Conservation (phyloP, 2,329 filamentous ascomycete genomes). For the Alternaria alternata region DNA sequence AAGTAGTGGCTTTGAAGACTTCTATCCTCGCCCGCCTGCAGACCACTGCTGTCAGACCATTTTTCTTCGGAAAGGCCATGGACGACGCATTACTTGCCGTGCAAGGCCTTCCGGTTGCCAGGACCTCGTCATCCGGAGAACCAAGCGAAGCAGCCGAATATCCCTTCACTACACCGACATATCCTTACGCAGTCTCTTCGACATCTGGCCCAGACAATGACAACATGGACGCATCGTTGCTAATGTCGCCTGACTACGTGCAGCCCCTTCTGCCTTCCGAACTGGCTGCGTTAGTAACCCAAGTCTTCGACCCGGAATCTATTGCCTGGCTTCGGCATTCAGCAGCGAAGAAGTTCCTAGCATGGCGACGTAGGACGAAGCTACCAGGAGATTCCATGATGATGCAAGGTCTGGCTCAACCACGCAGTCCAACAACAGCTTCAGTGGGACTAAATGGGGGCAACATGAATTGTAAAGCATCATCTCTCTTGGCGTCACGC, state of each 20-base stretch:
- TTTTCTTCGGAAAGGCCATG: conserved; percentile 66
- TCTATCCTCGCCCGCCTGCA: conserved; percentile 65
- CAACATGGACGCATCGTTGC: conserved; percentile 87
- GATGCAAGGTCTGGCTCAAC: conserved; percentile 36
- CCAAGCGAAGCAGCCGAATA: conserved; percentile 31
- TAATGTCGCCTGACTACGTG: conserved; percentile 92
- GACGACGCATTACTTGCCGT: conserved; percentile 48
- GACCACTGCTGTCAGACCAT: conserved; percentile 67
- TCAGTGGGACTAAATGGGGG: conserved; percentile 41
- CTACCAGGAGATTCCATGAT: conserved; percentile 39
- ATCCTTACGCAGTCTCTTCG: conserved; percentile 81
- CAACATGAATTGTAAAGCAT: conserved; percentile 34
- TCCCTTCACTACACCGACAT: conserved; percentile 43
- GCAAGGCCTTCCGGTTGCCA: conserved; percentile 38
- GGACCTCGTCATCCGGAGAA: neutral
- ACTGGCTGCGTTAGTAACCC: conserved; percentile 71
- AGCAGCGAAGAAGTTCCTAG: conserved; percentile 80
- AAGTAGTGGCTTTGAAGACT: conserved; percentile 67
- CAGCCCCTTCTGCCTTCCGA: conserved; percentile 82
- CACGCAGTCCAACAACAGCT: conserved; percentile 37
- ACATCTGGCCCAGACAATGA: conserved; percentile 75
- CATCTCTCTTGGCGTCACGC: neutral
- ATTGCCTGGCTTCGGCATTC: conserved; percentile 83
- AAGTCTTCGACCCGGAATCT: conserved; percentile 79
- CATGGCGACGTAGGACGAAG: conserved; percentile 66